Base-by-base conservation (phyloP, 129 eudicot genomes). In the Centaurea solstitialis region DNA sequence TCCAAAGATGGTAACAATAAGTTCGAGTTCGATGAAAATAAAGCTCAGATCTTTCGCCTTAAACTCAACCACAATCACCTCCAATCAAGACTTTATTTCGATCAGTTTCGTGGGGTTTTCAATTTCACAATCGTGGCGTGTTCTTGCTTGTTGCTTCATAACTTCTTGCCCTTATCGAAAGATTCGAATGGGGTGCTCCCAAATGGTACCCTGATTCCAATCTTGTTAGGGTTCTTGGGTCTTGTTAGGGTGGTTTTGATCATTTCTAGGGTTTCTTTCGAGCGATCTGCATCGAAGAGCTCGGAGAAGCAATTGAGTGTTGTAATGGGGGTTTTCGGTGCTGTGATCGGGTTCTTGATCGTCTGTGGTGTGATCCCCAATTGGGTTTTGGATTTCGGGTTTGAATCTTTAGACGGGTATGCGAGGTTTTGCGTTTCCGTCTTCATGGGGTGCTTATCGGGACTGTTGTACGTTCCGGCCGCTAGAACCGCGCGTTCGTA, bases 11-110 rank as follows among this genome's bases (percentile, higher is more conserved):
- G 8, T 38, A 38, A 39, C 7, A 88, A 39, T 9, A 88, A 50
- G 35, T 90, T 92, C 68, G 97, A 93, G 71, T 95, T 95, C 40
- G 99, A 95, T 62, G 99, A 95, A 80, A 89, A 82, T 69, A 95
- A 95, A 86, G 99, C 99, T 50, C 99, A 95, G 97, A 95, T 95
- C 93, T 95, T 95, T 61, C 78, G 99, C 20, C 79, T 95, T 9
- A 91, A 90, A 33, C 94, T 95, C 81, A 86, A 74, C 76, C 92
- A 90, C 76, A 89, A 88, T 67, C 99, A 95, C 57, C 84, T 95
- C 11, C 87, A 85, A 24, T 83, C 98, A 10, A 81, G 99, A 3
- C 86, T 90, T 68, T 90, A 90, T 87, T 95, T 85, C 65, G 88
- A 82, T 21, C 91, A 90, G 23, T 93, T 89, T 82, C 74, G 81